These are phyloP conservation scores for Suhomyces yuchorum DNA, from an alignment of 1,139 yeast species.

Conservation along the genomic window DNA sequence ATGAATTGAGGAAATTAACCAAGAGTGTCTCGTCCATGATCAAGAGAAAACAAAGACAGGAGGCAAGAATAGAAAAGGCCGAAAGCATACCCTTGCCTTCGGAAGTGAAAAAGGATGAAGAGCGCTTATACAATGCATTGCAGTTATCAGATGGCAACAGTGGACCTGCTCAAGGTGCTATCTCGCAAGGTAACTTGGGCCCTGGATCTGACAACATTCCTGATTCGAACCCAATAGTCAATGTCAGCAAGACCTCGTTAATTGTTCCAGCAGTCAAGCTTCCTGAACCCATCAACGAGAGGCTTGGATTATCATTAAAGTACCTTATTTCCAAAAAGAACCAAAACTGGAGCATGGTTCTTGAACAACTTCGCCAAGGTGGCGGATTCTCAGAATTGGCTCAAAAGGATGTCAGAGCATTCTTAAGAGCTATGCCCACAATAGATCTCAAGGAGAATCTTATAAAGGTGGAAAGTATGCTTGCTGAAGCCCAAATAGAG, in stretches of 20 bases:
- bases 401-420: conserved; percentile 37
- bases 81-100: conserved; percentile 27
- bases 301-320: conserved; percentile 51
- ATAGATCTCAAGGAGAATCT: conserved; percentile 37
- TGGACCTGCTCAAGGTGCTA: not conserved
- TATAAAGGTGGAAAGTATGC: conserved; percentile 31
- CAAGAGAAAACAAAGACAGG: conserved; percentile 19
- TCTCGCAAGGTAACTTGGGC: not conserved
- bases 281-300: conserved; percentile 45
- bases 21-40: conserved; percentile 27
- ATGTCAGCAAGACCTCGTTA: conserved; percentile 15
- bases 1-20: conserved; percentile 22
- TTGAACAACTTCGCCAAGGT: conserved; percentile 43
- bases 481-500: conserved; percentile 37
- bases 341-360: conserved; percentile 59
- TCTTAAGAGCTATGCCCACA: conserved; percentile 50
- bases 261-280: conserved; percentile 27
- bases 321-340: conserved; percentile 46
- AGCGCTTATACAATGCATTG: conserved; percentile 21
- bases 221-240: not conserved
- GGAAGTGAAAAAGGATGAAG: conserved; percentile 20
- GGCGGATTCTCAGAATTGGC: conserved; percentile 46
- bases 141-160: conserved; percentile 2
- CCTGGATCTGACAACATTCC: not conserved
- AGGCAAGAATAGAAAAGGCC: conserved; percentile 16